Conservation (phyloP, 1,139 yeast species). For the Arxiozyma heterogenica region DNA sequence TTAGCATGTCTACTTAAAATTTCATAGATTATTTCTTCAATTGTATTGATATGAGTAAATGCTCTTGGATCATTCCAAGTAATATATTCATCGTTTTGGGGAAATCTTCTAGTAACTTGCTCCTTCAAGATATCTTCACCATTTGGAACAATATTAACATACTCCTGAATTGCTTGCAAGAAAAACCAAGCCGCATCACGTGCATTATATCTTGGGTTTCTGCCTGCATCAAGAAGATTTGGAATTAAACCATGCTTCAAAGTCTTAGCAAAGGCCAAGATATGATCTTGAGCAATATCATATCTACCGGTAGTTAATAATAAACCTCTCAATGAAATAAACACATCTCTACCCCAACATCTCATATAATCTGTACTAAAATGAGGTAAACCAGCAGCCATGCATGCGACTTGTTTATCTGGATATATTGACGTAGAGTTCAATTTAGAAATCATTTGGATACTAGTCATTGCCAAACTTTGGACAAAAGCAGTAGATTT, state of each 20-base stretch:
- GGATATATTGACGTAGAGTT: slow-evolving; percentile 72
- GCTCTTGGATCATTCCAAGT: slow-evolving; percentile 64
- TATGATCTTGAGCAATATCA: slow-evolving; percentile 74
- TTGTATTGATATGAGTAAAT: slow-evolving; percentile 57
- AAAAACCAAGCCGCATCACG: slow-evolving; percentile 98
- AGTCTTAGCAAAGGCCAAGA: slow-evolving; percentile 81
- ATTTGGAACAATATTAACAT: slow-evolving; percentile 55
- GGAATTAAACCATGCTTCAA: slow-evolving; percentile 94
- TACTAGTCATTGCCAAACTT: slow-evolving; percentile 67
- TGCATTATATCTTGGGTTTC: slow-evolving; percentile 90
- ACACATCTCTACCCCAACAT: slow-evolving; percentile 98
- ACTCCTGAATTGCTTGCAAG: slow-evolving; percentile 78
- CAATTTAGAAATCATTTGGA: slow-evolving; percentile 78
- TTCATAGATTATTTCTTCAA: slow-evolving; percentile 74
- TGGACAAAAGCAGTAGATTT: slow-evolving; percentile 66
- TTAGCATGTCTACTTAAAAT: slow-evolving; percentile 76
- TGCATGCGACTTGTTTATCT: slow-evolving; percentile 49
- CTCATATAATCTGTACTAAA: slow-evolving; percentile 86
- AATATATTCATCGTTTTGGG: slow-evolving; percentile 75
- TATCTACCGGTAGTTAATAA: slow-evolving; percentile 67
- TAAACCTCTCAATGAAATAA: slow-evolving; percentile 76
- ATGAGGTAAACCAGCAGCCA: slow-evolving; percentile 97
- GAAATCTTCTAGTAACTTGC: slow-evolving; percentile 74
- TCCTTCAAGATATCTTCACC: slow-evolving; percentile 63
- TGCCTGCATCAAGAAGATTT: slow-evolving; percentile 81